These are phyloP conservation scores for Kuraishia floccosa DNA, from an alignment of 805 yeast species.

Conservation along the genomic window DNA sequence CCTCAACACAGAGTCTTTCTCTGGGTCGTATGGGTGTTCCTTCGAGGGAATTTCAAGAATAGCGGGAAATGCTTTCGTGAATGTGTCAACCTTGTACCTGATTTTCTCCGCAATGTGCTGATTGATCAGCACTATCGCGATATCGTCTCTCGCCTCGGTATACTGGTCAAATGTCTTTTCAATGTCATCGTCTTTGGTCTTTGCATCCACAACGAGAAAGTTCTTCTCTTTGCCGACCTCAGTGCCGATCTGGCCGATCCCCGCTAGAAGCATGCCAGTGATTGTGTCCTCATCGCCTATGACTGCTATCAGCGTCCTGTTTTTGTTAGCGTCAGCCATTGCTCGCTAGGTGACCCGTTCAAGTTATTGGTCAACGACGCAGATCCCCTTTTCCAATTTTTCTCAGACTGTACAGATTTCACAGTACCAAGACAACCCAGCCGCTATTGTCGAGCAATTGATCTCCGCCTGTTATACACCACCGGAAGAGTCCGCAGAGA, in stretches of 20 bases:
- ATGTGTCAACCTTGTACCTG: conserved; percentile 71
- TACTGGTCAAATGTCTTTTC: conserved; percentile 65
- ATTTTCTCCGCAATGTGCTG: conserved; percentile 92
- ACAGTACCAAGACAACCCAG: too few species aligned
- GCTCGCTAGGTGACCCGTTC: too few species aligned
- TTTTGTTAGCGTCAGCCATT: conserved; percentile 27
- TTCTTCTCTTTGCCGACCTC: conserved; percentile 63
- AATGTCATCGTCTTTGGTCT: conserved; percentile 67
- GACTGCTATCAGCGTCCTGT: conserved; percentile 81
- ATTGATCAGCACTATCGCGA: conserved; percentile 86
- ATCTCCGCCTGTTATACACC: too few species aligned
- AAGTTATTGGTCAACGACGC: too few species aligned
- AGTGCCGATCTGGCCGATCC: conserved; percentile 75
- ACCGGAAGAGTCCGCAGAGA: too few species aligned
- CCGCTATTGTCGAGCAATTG: too few species aligned
- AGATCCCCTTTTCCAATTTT: too few species aligned
- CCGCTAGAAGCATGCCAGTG: conserved; percentile 91
- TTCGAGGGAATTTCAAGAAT: conserved; percentile 94
- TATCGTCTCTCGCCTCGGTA: conserved; percentile 70
- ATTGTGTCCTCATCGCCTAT: conserved; percentile 98
- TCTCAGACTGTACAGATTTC: too few species aligned
- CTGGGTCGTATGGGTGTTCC: conserved; percentile 98
- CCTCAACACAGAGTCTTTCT: conserved; percentile 89
- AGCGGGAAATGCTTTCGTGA: conserved; percentile 90
- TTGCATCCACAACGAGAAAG: conserved; percentile 68